A percentile compares a stretch with the other conserved stretches of the same genome.
Conservation (phyloP, 345 rosid genomes). For the Eucalyptus brandiana region DNA sequence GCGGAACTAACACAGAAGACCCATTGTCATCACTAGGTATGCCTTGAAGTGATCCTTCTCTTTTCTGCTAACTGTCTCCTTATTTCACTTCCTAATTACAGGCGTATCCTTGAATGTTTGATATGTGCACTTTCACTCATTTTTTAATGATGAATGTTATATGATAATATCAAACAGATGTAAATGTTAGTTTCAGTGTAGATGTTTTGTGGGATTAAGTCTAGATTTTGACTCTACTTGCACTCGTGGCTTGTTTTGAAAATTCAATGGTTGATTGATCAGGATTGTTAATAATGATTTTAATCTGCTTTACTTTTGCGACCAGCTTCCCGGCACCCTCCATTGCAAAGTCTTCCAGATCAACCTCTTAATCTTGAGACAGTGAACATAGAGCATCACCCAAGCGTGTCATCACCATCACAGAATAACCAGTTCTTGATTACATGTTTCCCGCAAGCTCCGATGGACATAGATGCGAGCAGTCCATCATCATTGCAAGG, state of each 20-base stretch:
- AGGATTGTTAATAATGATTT: neutral
- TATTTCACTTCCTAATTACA: neutral
- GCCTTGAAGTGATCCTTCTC: neutral
- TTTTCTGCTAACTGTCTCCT: neutral
- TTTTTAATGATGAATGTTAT: neutral
- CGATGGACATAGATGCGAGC: neutral
- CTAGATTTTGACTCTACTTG: neutral
- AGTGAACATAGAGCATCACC: no score
- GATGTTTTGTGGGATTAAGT: neutral
- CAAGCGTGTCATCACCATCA: no score
- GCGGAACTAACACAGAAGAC: neutral
- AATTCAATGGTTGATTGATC: neutral
- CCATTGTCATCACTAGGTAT: neutral
- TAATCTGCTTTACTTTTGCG: no score
- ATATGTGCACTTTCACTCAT: neutral
- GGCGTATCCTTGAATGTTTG: neutral
- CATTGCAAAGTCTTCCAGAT: no score
- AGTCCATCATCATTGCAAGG: neutral
- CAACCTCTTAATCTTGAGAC: no score
- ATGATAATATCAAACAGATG: neutral
- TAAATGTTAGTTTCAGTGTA: neutral
- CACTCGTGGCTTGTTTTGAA: neutral
- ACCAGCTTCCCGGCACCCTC: no score
- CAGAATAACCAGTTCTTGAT: neutral
- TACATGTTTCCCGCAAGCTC: neutral